Base-by-base conservation (phyloP, 768 basidiomycete genomes). In the Boletus rubescentipes region DNA sequence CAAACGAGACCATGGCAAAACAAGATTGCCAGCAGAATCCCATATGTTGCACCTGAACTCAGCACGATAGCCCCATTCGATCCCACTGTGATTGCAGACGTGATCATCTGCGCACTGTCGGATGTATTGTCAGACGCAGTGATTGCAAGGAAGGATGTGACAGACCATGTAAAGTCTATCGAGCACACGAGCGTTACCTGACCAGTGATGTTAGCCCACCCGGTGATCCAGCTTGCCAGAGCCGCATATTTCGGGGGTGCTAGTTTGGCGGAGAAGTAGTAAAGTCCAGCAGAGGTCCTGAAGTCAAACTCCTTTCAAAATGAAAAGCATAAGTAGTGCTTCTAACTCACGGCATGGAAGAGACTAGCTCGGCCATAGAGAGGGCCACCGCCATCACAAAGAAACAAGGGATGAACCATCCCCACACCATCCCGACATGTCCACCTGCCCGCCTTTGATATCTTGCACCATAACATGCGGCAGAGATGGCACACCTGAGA, bases 231-330 rank as follows among this genome's bases (percentile, higher is more conserved):
- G 58, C 85, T 83, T 2, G 85, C 82, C 47, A 90, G 69, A 8
- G 85, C 76, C 3, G 84, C 77, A 51, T 82, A 81, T 61, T 78
- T 75, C 7, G 77, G 76, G 1, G 86, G 84, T 3, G 88, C 87
- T 40, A 90, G 68, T 63, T 86, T 89, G 0, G 87, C 85, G 2
- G 87, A 85, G 68, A 89, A 89, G 67, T 89, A 90, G 66, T 89
- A 89, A 16, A 90, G 73, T 0, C 87, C 88, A 8, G 88, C 87
- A 57, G 87, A 89, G 21, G 88, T 90, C 48, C 87, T 89, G 18
- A 35, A 18, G 23, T 45, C 44, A 39, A 35, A 46, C 9, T 39
- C 30, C 23, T 50, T 43, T 44, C 42, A 21, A 21, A 30, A n/a
- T 36, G 32, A 11, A 30, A 54, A 29, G 3, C 14, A 43, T 9